A percentile compares a stretch with the other conserved stretches of the same genome.
These are phyloP conservation scores for Pythium oligandrum DNA, from an alignment of 352 stramenopile species.

Conservation along the genomic window DNA sequence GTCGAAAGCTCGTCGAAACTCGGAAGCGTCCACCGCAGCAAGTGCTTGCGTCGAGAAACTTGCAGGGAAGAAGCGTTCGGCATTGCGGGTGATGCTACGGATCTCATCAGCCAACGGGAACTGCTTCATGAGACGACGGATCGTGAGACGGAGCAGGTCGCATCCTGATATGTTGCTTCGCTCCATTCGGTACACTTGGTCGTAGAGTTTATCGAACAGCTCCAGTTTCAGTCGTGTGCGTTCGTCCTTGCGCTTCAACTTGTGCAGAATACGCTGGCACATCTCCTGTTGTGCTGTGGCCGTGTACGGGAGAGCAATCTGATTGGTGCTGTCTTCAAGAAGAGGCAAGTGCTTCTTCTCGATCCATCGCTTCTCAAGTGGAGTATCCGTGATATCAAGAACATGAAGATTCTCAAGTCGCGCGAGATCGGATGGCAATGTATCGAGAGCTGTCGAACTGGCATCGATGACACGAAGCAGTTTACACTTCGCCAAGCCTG, in stretches of 20 bases:
- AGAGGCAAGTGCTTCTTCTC: constrained; percentile 45
- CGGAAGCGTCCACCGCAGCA: constrained; percentile 22
- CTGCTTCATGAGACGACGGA: constrained; percentile 52
- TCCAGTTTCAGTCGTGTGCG: constrained; percentile 49
- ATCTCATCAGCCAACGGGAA: constrained; percentile 65
- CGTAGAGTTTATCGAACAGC: constrained; percentile 49
- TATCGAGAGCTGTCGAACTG: constrained; percentile 51
- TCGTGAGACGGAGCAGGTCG: constrained; percentile 24
- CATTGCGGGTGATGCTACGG: constrained; percentile 77
- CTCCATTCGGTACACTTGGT: constrained; percentile 57
- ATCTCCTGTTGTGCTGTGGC: constrained; percentile 10
- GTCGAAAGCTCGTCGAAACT: constrained; percentile 34
- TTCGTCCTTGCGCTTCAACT: constrained; percentile 61
- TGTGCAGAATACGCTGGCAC: constrained; percentile 48
- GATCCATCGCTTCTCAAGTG: constrained; percentile 52
- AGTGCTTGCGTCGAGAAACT: constrained; percentile 29
- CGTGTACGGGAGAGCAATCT: constrained; percentile 1
- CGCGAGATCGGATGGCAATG: constrained; percentile 65
- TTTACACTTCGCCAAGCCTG: constrained; percentile 49
- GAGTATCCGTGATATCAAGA: constrained; percentile 71
- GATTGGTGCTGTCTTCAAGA: not conserved
- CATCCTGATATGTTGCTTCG: constrained; percentile 22
- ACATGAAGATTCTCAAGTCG: constrained; percentile 50
- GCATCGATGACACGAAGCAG: constrained; percentile 73
- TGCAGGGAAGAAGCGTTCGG: constrained; percentile 73